A percentile compares a stretch with the other conserved stretches of the same genome.
Conservation (phyloP, 345 rosid species). For the Eucalyptus grandis region DNA sequence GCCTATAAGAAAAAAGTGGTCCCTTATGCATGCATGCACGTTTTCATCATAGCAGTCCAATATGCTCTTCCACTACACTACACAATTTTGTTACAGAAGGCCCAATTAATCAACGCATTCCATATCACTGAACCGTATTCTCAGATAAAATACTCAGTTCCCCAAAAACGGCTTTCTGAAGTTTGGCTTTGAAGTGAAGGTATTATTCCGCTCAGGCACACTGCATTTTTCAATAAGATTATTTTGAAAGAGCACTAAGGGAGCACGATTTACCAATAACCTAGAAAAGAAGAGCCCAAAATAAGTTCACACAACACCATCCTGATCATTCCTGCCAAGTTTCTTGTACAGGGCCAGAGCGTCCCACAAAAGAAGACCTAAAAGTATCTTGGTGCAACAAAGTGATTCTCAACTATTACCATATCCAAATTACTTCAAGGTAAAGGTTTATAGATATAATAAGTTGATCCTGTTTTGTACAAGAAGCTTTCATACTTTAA, state of each 20-base stretch:
- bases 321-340: background rate
- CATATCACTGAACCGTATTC: background rate
- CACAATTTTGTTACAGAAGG: background rate
- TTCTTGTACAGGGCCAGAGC: background rate
- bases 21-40: background rate
- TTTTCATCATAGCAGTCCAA: background rate
- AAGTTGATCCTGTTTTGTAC: background rate
- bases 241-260: background rate
- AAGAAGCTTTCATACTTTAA: background rate
- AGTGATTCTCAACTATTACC: background rate
- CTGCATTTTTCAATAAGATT: background rate
- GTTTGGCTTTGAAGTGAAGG: background rate
- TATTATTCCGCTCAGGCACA: background rate
- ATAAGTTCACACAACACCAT: background rate
- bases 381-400: background rate
- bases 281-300: background rate
- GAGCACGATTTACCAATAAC: background rate
- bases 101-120: background rate
- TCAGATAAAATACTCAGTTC: background rate
- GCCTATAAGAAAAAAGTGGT: background rate
- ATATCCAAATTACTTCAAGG: background rate
- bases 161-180: background rate
- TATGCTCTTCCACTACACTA: background rate
- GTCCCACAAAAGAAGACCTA: background rate
- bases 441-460: background rate